Evolutionary conservation across 108 stramenopile genomes (phyloP).

Genomic region (Cyclostephanos tholiformis): DNA sequence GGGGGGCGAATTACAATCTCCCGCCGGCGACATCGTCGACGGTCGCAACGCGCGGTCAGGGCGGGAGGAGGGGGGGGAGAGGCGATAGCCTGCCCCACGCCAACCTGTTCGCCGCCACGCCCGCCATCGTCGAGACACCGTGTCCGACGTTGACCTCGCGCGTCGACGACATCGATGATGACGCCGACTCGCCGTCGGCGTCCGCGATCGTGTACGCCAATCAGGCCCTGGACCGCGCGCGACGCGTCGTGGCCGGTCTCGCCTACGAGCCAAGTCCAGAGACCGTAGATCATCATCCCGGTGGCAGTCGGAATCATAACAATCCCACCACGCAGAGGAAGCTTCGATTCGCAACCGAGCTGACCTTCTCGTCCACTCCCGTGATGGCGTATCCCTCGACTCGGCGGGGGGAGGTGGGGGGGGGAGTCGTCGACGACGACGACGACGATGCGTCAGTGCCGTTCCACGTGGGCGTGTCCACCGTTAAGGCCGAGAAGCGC

Average conservation of each 20-base stretch:
- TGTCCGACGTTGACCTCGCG: conserved; percentile 9
- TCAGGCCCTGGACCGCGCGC: conserved; percentile 36
- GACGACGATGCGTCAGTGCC: conserved; percentile 8
- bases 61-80: background rate
- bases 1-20: conserved; percentile 17
- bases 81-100: conserved; percentile 28
- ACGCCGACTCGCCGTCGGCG: background rate
- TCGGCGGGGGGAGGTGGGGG: background rate
- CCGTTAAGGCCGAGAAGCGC: conserved; percentile 44
- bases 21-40: conserved; percentile 23
- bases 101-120: conserved; percentile 37
- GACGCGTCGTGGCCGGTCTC: conserved; percentile 38
- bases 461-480: conserved; percentile 37
- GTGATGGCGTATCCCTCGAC: background rate
- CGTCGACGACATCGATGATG: background rate
- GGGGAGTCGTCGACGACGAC: background rate
- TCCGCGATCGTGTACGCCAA: conserved; percentile 44
- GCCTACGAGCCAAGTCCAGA: conserved; percentile 49
- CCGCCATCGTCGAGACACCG: conserved; percentile 7
- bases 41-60: no score
- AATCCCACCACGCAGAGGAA: conserved; percentile 6
- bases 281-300: conserved; percentile 2
- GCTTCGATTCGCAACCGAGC: conserved; percentile 3
- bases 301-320: background rate
- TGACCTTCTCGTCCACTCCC: conserved; percentile 10